Conservation (phyloP, 1,284 basidiomycete species). For the Thelephora terrestris region DNA sequence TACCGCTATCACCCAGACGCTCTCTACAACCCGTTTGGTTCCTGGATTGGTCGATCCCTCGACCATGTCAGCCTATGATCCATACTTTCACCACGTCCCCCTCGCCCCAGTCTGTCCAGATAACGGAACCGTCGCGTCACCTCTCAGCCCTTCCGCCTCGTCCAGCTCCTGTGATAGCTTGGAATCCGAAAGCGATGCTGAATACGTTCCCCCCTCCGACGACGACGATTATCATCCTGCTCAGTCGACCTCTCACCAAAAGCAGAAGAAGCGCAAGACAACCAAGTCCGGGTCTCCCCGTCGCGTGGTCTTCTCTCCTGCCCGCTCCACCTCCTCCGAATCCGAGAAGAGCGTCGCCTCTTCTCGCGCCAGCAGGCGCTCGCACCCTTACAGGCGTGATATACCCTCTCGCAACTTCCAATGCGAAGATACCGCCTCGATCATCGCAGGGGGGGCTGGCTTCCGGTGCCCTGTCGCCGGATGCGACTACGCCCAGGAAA, state of each 20-base stretch:
- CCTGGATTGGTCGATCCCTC: no score
- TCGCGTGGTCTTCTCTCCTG: background rate
- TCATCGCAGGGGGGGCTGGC: background rate
- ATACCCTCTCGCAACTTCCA: background rate
- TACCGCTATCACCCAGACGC: no score
- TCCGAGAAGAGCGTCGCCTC: background rate
- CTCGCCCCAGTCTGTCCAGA: no score
- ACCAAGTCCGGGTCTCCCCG: background rate
- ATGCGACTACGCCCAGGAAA: slow-evolving; percentile 19
- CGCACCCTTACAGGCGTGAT: background rate
- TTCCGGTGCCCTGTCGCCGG: background rate
- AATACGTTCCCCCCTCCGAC: background rate
- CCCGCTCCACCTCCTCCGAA: background rate
- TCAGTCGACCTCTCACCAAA: background rate
- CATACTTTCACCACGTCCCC: no score
- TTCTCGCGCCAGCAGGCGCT: background rate
- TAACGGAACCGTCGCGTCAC: background rate
- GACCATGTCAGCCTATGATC: no score
- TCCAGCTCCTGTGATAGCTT: background rate
- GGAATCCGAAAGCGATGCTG: background rate
- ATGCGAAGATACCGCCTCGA: background rate
- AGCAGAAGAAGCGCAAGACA: background rate
- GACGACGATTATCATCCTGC: background rate
- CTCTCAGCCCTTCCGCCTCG: background rate
- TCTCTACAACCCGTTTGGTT: no score